phyloP scores from a whole-genome alignment of 169 alveolate species.

The Eimeria mitis region DNA sequence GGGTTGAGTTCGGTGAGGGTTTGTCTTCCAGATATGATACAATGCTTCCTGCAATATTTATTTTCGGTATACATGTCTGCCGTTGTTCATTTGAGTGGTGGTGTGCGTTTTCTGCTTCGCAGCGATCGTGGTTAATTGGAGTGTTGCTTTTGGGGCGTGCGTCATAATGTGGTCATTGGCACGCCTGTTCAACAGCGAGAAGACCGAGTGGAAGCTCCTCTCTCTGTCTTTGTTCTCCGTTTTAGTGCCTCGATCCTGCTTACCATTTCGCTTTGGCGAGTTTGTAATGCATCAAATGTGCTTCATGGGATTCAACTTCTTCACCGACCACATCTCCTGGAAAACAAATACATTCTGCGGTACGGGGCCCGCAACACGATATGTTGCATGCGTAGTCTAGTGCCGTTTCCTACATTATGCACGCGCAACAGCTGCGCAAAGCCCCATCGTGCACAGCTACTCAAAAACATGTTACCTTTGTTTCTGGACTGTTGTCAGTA shows the following conservation, averaged over 20 bases:
- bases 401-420: neutral
- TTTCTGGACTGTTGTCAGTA: neutral
- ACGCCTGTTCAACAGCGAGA: conserved; percentile 29
- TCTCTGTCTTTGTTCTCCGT: conserved; percentile 27
- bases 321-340: conserved; percentile 31
- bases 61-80: neutral
- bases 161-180: conserved; percentile 61
- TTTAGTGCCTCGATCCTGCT: conserved; percentile 34
- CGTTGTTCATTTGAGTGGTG: neutral
- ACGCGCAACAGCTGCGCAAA: neutral
- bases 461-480: neutral
- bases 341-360: conserved; percentile 31
- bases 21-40: no score
- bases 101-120: conserved; percentile 40
- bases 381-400: neutral
- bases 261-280: conserved; percentile 42
- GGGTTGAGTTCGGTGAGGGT: conserved; percentile 48
- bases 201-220: conserved; percentile 28
- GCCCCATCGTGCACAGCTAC: neutral
- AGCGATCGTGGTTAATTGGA: conserved; percentile 49
- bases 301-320: conserved; percentile 53
- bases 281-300: conserved; percentile 41
- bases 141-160: conserved; percentile 36
- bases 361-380: neutral
- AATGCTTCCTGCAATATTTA: neutral